A percentile compares a stretch with the other conserved stretches of the same genome.
These are phyloP conservation scores for Cutaneotrichosporon sp. DNA, from an alignment of 1,284 basidiomycete genomes.

Conservation along the genomic window DNA sequence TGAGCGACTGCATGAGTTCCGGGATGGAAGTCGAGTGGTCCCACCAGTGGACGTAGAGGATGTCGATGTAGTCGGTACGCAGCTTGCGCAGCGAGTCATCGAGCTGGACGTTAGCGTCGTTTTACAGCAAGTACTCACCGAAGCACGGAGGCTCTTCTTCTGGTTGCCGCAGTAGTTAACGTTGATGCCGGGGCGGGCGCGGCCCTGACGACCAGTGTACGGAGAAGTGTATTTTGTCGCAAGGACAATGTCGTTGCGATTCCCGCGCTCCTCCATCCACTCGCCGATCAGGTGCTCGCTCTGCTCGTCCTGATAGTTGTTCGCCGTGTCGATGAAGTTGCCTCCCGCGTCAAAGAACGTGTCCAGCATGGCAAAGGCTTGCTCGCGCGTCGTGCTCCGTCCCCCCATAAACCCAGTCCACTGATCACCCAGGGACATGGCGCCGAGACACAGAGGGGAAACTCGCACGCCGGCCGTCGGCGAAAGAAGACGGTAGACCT, in stretches of 20 bases:
- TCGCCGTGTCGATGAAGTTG: conserved; percentile 47
- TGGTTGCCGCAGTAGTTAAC: conserved; percentile 47
- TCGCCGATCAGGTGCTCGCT: conserved; percentile 47
- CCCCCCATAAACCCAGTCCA: conserved; percentile 40
- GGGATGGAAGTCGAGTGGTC: conserved; percentile 47
- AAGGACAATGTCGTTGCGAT: conserved; percentile 27
- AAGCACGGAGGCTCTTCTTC: conserved; percentile 14
- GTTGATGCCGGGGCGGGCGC: conserved; percentile 18
- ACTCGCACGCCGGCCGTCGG: conserved; percentile 47
- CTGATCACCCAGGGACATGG: conserved; percentile 52
- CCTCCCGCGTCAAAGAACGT: conserved; percentile 38
- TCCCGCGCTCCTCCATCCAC: conserved; percentile 45
- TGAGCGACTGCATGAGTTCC: conserved; percentile 49
- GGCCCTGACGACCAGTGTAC: conserved; percentile 35
- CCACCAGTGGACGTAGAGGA: conserved; percentile 50
- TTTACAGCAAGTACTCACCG: neutral
- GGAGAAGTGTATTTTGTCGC: conserved; percentile 31
- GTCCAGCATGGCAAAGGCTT: conserved; percentile 40
- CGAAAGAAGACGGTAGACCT: too few species aligned
- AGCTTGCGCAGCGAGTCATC: conserved; percentile 46
- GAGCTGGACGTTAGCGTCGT: conserved; percentile 5
- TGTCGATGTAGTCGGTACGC: conserved; percentile 50
- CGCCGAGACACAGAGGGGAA: conserved; percentile 53
- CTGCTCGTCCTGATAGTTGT: conserved; percentile 43
- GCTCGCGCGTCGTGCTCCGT: conserved; percentile 17